Conservation (phyloP, 345 rosid species). For the Sonneratia caseolaris region DNA sequence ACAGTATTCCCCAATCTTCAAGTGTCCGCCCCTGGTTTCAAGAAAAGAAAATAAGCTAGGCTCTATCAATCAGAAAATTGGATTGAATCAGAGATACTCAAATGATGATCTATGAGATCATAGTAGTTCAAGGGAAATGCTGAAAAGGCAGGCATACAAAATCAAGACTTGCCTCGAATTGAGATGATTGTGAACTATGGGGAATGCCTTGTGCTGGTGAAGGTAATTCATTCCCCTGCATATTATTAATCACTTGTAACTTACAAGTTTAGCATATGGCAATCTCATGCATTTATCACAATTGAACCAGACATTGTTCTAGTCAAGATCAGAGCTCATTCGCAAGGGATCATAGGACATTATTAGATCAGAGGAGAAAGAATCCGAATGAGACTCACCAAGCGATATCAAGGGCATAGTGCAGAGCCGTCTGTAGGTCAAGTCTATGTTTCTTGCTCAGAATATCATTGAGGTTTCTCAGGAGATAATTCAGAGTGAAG, state of each 20-base stretch:
- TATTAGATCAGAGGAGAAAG: no score
- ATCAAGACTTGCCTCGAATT: slow-evolving; percentile 22
- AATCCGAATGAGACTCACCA: slow-evolving; percentile 15
- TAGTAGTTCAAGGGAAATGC: no score
- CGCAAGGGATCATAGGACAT: background rate
- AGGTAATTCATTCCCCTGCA: slow-evolving; percentile 62
- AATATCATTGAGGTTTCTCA: slow-evolving; percentile 38
- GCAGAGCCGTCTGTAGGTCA: slow-evolving; percentile 36
- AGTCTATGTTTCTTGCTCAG: slow-evolving; percentile 25
- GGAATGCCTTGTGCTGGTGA: slow-evolving; percentile 47
- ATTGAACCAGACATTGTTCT: background rate
- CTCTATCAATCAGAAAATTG: no score
- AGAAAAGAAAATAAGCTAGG: background rate
- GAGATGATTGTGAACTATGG: slow-evolving; percentile 54
- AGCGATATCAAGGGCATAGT: slow-evolving; percentile 52
- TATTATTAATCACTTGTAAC: background rate
- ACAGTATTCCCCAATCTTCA: slow-evolving; percentile 58
- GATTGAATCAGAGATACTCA: no score
- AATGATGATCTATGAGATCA: no score
- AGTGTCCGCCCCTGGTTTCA: slow-evolving; percentile 34
- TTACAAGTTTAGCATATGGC: background rate
- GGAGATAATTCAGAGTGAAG: slow-evolving; percentile 5
- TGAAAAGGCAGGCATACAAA: background rate
- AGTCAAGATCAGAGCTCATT: background rate
- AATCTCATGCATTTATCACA: background rate